These are phyloP conservation scores for Starmera caribaea DNA, from an alignment of 805 yeast species.

Conservation along the genomic window DNA sequence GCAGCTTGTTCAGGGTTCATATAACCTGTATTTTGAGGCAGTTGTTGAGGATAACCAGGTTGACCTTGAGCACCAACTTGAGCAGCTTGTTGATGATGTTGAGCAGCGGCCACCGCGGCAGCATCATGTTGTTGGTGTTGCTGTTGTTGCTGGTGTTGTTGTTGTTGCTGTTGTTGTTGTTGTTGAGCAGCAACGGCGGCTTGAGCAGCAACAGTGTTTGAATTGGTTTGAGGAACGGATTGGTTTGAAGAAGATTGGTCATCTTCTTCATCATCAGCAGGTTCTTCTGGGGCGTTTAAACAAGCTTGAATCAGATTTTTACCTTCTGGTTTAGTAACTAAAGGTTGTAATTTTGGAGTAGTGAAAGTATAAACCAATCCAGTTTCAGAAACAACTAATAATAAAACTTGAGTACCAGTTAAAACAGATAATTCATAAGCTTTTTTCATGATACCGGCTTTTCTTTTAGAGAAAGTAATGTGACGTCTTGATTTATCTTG, in stretches of 20 bases:
- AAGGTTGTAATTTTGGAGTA: constrained; percentile 97
- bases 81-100: constrained; percentile 1
- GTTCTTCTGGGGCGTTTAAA: constrained; percentile 86
- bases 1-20: constrained; percentile 43
- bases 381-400: constrained; percentile 95
- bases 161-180: constrained; percentile 8
- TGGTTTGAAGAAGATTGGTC: constrained; percentile 22
- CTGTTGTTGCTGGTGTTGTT: constrained; percentile 5
- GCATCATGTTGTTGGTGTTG: constrained; percentile 6
- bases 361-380: constrained; percentile 97
- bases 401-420: constrained; percentile 93
- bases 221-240: constrained; percentile 19
- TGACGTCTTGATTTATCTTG: constrained; percentile 97
- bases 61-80: constrained; percentile 23
- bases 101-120: neutral
- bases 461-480: constrained; percentile 94
- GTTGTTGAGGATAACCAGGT: constrained; percentile 34
- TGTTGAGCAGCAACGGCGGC: constrained; percentile 15
- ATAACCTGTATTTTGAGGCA: constrained; percentile 34
- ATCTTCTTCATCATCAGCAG: constrained; percentile 35
- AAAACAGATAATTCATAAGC: constrained; percentile 96
- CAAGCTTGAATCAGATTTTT: constrained; percentile 95
- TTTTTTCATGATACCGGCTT: constrained; percentile 98
- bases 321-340: constrained; percentile 96
- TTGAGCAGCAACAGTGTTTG: constrained; percentile 16